A percentile compares a stretch with the other conserved stretches of the same genome.
phyloP scores from a whole-genome alignment of 139 green algal species.

The Zygnema circumcarinatum region DNA sequence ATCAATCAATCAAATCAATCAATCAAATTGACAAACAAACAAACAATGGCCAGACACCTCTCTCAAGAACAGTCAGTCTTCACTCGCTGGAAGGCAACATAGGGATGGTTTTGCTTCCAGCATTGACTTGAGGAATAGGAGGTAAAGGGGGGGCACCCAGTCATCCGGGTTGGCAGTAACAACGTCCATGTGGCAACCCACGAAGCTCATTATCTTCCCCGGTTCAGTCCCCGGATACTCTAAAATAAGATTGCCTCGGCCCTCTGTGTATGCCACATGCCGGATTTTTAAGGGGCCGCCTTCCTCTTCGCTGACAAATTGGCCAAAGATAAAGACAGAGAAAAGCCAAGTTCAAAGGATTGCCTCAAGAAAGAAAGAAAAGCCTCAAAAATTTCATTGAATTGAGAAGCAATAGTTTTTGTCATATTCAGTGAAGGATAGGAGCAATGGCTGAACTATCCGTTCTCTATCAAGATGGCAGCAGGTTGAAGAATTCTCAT shows the following conservation, averaged over 20 bases:
- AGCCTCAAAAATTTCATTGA: background rate
- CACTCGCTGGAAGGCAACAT: no score
- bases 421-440: no score
- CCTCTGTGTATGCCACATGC: slow-evolving; percentile 74
- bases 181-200: slow-evolving; percentile 79
- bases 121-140: no score
- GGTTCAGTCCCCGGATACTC: slow-evolving; percentile 69
- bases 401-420: background rate
- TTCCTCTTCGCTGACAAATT: slow-evolving; percentile 65
- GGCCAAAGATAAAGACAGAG: slow-evolving; percentile 17
- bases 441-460: no score
- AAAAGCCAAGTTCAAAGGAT: background rate
- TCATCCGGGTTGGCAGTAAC: slow-evolving; percentile 78
- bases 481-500: no score
- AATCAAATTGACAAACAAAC: no score
- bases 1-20: background rate
- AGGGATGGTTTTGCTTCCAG: no score
- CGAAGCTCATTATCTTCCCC: slow-evolving; percentile 68
- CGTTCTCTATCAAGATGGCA: no score
- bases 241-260: slow-evolving; percentile 76
- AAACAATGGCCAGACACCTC: no score
- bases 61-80: no score
- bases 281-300: slow-evolving; percentile 70
- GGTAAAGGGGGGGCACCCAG: no score
- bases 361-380: background rate